Base-by-base conservation (phyloP, 2,329 filamentous ascomycete genomes). In the Claviceps spartinae region DNA sequence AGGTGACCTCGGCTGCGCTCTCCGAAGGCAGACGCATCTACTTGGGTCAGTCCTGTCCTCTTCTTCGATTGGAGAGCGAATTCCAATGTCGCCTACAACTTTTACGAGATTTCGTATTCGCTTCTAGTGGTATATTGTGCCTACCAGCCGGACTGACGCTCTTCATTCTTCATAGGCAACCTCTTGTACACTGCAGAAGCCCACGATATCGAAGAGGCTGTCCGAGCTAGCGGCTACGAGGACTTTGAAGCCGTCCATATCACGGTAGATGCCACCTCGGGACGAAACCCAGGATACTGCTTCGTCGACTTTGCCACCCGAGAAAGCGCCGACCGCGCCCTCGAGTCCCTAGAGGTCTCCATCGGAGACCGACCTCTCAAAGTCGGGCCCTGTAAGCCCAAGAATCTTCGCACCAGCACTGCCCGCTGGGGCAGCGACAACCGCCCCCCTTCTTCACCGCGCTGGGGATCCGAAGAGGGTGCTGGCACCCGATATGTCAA, bases 201-300 rank as follows among this genome's bases (percentile, higher is more conserved):
- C 2, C 67, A 75, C 52, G 82, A 86, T 60, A 74, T 86, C 38
- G 82, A 85, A 61, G 70, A 79, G 48, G 72, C 71, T 20, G 66
- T 85, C 30, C 68, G 73, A 26, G 67, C 71, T 34, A 59, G 61
- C 20, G 65, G 62, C n/a, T 69, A 73, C 16, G 63, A 56, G 3
- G 57, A 63, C 14, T 67, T 67, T 52, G 72, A 76, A 57, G 76
- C 78, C 47, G 77, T 87, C 56, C 80, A 84, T 62, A 83, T 88
- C 59, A 82, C 81, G 1, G 74, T 84, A 50, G 83, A 88, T 59
- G 77, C 81, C 1, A 79, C 84, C 63, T 83, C 77, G 34, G 78
- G 76, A 42, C 73, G 83, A 45, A 88, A 87, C 62, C 83, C 83
- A 0, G 83, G 81, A 40, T 53, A 53, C 67, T 88, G 83, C 68